A percentile compares a stretch with the other conserved stretches of the same genome.
phyloP scores from a whole-genome alignment of 768 basidiomycete genomes.

The Psilocybe sp. region DNA sequence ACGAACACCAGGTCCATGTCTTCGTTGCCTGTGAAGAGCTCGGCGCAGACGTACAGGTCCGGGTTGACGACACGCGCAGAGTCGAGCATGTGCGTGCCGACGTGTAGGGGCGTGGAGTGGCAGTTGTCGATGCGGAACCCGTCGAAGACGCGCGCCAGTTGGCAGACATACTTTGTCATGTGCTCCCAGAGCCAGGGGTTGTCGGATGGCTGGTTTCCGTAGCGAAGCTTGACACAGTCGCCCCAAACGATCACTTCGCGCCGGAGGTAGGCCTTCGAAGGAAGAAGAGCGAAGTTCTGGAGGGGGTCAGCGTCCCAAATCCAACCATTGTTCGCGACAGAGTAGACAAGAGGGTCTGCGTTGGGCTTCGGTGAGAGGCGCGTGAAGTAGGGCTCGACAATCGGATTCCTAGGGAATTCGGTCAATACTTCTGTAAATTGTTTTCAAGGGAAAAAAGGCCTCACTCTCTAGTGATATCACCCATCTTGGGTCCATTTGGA shows the following conservation, averaged over 20 bases:
- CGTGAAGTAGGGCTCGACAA: conserved; percentile 93
- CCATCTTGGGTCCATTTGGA: conserved; percentile 77
- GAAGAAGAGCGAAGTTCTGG: conserved; percentile 87
- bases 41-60: conserved; percentile 94
- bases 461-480: conserved; percentile 73
- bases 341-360: conserved; percentile 57
- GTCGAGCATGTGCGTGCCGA: conserved; percentile 95
- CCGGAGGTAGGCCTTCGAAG: conserved; percentile 92
- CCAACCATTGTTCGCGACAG: conserved; percentile 98
- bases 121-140: conserved; percentile 99
- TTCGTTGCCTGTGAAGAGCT: conserved; percentile 94
- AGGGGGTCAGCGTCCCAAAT: conserved; percentile 97
- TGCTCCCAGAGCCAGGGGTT: conserved; percentile 96
- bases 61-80: conserved; percentile 86
- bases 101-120: conserved; percentile 93
- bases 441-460: conserved; percentile 23
- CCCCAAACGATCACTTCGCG: conserved; percentile 98
- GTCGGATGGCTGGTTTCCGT: conserved; percentile 72
- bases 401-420: conserved; percentile 54
- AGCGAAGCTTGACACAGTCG: conserved; percentile 97
- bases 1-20: conserved; percentile 93
- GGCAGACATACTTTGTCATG: conserved; percentile 81
- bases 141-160: conserved; percentile 81
- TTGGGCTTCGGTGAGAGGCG: conserved; percentile 50
- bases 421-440: conserved; percentile 2